Evolutionary conservation across 2,329 filamentous ascomycete genomes (phyloP), one percentile per base, ranked within the genome.

Genomic region (Cladosporium sp.): DNA sequence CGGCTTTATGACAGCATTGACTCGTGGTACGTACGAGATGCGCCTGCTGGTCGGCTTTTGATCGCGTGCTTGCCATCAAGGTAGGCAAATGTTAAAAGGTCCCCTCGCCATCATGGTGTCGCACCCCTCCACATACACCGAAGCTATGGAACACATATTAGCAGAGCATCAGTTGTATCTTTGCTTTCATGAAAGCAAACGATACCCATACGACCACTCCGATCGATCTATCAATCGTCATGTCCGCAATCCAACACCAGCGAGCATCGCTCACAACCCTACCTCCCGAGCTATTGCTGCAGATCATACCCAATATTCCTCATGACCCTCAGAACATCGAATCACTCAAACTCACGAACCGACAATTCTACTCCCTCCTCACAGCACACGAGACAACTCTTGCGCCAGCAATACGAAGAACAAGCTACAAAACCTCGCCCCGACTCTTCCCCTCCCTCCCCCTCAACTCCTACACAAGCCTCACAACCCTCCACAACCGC

Each of bases 261-360:
- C 33, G 9, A 44, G 14, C 45, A n/a, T 43, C 40, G 6, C 57
- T 65, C 16, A 62, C 62, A n/a, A 48, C 58, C 42, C 54, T 69
- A 37, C 61, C 66, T 8, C 59, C 64, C n/a, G 62, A 67, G 43
- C 59, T 68, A 43, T 55, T 68, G 4, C 53, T 60, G 33, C 52
- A 57, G 13, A 58, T 59, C 33, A 51, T 60, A 8, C 62, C 65
- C 3, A 56, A 58, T 13, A 59, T 68, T 44, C 56, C 62, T 4
- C 68, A 65, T 55, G 49, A 57, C 16, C 63, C 63, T 5, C 42
- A 55, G 13, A 43, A 44, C 28, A 54, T 65, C 37, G 31, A 53
- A 19, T 53, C 53, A 35, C 57, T 69, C 22, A 58, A 60, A 16
- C 60, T 63, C 6, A 63, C 62, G 16, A 61, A 56, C 53, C 56